Evolutionary conservation across 2,329 filamentous ascomycete genomes (phyloP), one percentile per base, ranked within the genome.

Genomic region (Xylaria hypoxylon): DNA sequence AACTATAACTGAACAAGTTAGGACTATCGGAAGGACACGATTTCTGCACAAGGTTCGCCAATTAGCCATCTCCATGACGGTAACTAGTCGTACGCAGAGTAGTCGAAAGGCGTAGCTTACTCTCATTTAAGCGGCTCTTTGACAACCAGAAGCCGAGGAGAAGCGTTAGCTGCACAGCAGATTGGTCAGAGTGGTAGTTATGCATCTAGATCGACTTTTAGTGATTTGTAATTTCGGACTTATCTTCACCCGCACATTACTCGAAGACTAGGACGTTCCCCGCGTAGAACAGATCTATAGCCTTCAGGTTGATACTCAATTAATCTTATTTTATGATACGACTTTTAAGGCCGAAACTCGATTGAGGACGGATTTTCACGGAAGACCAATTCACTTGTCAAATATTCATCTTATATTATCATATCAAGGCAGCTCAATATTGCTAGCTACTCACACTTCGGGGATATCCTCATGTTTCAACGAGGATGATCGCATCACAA

Each of bases 121-220:
- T 44, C n/a, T 31, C 26, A 8, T 31, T 28, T 40, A n/a, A 15
- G n/a, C 19, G 17, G 19, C 44, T 17, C 13, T 19, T 55, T 28
- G 40, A 64, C 45, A 50, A 44, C 19, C 62, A 61, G 35, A 65
- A 19, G 10, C 53, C 61, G 61, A n/a, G 52, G 60, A 57, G 55
- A 59, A 28, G 47, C 17, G 8, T 19, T 10, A 45, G 1, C 22
- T 47, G 15, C 22, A 44, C 28, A 7, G 26, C 10, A 6, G 26
- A 1, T 8, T 40, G 15, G 28, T 35, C 22, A 35, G 15, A 35
- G 2, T 44, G 33, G 11, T 19, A 2, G 13, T n/a, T 13, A 56
- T 1, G 15, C 17, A 15, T 19, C 31, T 50, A 15, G 13, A 31
- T 48, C 15, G 50, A 15, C 31, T 26, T 38, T n/a, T 24, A n/a